Evolutionary conservation across 257 asterid species (phyloP).

Genomic region (Solanum paucissectum): DNA sequence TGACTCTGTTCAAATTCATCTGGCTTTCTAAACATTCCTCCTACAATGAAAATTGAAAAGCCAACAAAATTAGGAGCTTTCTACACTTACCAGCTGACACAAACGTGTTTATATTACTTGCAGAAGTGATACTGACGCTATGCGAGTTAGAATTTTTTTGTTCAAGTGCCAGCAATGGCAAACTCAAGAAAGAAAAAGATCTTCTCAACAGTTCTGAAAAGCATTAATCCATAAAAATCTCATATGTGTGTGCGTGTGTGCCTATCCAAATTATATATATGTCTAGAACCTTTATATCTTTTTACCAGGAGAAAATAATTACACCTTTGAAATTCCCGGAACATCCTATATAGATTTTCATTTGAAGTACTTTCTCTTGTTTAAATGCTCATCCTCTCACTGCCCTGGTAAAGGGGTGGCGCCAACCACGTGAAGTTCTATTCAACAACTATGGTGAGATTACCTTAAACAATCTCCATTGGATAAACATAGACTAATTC

Average conservation of each 20-base stretch:
- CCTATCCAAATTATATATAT: background rate
- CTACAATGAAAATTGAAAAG: background rate
- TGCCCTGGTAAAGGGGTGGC: background rate
- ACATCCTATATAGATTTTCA: background rate
- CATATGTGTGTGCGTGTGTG: background rate
- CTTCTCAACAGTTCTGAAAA: background rate
- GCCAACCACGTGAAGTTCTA: background rate
- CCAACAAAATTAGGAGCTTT: background rate
- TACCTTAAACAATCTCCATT: background rate
- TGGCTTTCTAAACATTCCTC: background rate
- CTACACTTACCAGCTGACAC: background rate
- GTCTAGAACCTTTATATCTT: background rate
- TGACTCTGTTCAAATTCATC: constrained; percentile 1
- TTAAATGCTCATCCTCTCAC: background rate
- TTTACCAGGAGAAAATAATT: background rate
- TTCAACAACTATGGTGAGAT: background rate
- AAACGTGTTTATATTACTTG: background rate
- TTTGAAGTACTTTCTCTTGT: background rate
- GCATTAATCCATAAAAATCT: background rate
- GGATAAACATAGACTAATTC: background rate
- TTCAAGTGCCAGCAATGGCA: background rate
- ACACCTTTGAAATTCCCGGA: background rate
- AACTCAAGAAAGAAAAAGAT: background rate
- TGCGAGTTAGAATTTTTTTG: background rate
- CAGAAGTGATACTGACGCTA: background rate